Percentiles rank a stretch among this genome's conserved stretches.
These are phyloP conservation scores for Tetrahymena elliotti DNA, from an alignment of 73 alveolate species.

Conservation along the genomic window DNA sequence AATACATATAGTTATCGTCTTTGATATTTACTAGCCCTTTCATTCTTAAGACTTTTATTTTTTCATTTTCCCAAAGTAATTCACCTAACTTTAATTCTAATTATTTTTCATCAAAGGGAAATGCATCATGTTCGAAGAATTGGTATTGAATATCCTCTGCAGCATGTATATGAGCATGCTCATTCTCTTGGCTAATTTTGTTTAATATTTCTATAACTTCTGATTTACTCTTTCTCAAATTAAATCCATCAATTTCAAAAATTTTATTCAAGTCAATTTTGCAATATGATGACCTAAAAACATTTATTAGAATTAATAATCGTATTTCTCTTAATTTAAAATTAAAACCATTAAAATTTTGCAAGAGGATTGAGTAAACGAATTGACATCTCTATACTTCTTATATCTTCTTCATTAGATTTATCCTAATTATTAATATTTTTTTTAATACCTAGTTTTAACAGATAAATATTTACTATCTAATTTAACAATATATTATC, in stretches of 20 bases:
- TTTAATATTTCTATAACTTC: constrained; percentile 2
- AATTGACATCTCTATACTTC: not conserved
- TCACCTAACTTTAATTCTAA: constrained; percentile 35
- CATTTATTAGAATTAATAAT: not conserved
- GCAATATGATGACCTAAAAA: not conserved
- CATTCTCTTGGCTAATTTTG: not conserved
- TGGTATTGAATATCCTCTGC: not conserved
- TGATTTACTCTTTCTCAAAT: not conserved
- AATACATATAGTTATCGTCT: constrained; percentile 25
- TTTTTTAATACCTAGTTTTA: not conserved
- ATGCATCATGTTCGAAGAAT: not conserved
- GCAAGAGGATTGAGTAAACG: constrained; percentile 41
- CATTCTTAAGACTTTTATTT: constrained; percentile 38
- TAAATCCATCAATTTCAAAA: not conserved
- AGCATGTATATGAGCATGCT: constrained; percentile 2
- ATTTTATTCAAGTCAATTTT: not conserved
- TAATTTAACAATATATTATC: constrained; percentile 52
- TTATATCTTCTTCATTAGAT: not conserved
- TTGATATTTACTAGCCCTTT: constrained; percentile 42
- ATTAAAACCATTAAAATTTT: not conserved
- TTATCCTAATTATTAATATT: constrained; percentile 2
- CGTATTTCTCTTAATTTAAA: too few relatives aligned
- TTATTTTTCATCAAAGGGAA: not conserved
- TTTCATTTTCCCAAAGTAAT: constrained; percentile 48
- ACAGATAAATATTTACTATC: not conserved